Percentiles rank a stretch among this genome's conserved stretches.
These are phyloP conservation scores for Solanum hybrid DNA, from an alignment of 305 asterid genomes.

Conservation along the genomic window DNA sequence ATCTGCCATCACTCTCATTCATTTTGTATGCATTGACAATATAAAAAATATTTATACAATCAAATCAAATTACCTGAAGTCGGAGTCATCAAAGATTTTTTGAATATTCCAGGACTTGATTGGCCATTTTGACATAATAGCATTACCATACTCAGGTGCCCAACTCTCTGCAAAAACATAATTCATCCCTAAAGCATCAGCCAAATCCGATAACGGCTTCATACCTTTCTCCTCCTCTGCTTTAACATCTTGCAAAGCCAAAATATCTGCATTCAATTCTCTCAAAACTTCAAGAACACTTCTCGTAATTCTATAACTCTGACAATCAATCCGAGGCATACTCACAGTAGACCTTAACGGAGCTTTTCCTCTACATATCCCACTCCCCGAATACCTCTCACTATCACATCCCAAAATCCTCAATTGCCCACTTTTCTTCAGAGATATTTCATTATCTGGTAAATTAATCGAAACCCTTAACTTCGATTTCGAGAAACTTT, in stretches of 20 bases:
- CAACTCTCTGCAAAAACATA: slow-evolving; percentile 95
- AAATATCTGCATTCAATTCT: slow-evolving; percentile 71
- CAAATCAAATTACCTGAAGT: slow-evolving; percentile 51
- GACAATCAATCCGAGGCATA: slow-evolving; percentile 14
- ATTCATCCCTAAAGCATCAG: slow-evolving; percentile 77
- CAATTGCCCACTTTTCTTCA: slow-evolving; percentile 52
- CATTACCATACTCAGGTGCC: slow-evolving; percentile 97
- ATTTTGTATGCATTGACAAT: not conserved
- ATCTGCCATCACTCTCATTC: not conserved
- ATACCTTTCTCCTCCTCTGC: slow-evolving; percentile 90
- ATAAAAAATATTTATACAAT: not conserved
- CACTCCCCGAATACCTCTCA: slow-evolving; percentile 2
- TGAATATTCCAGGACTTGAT: slow-evolving; percentile 79
- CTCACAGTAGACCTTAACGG: slow-evolving; percentile 32
- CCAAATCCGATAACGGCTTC: slow-evolving; percentile 85
- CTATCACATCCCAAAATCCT: slow-evolving; percentile 16
- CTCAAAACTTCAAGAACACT: slow-evolving; percentile 58
- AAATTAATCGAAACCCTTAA: slow-evolving; percentile 76
- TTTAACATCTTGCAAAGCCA: slow-evolving; percentile 87
- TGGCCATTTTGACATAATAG: slow-evolving; percentile 80
- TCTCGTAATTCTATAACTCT: slow-evolving; percentile 16
- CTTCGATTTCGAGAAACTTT: slow-evolving; percentile 55
- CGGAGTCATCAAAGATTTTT: slow-evolving; percentile 70
- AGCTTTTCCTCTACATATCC: slow-evolving; percentile 41
- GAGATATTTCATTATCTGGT: slow-evolving; percentile 88